Evolutionary conservation across 208 protist genomes (phyloP).

Genomic region (Leishmania aethiopica): DNA sequence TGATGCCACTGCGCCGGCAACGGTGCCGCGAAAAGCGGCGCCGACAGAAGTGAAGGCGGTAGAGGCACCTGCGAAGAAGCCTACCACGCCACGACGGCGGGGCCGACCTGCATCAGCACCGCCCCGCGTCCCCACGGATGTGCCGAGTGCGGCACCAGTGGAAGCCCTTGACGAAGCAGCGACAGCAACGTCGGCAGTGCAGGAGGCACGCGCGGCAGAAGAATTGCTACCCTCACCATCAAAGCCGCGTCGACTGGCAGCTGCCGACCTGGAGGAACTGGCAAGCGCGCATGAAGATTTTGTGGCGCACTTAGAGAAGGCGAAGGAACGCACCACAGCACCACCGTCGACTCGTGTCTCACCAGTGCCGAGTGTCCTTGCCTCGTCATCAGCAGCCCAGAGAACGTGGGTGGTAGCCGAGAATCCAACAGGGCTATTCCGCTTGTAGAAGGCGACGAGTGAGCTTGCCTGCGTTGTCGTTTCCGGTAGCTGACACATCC

Average conservation of each 20-base stretch:
- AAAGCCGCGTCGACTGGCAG: neutral
- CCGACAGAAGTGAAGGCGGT: neutral
- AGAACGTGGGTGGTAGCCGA: conserved; percentile 25
- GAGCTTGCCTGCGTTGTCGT: neutral
- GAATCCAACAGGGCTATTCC: conserved; percentile 34
- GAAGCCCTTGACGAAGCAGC: neutral
- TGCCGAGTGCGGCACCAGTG: neutral
- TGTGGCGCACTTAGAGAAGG: conserved; percentile 30
- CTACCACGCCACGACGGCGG: neutral
- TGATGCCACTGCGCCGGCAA: neutral
- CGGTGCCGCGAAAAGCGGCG: neutral
- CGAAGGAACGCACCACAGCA: conserved; percentile 13
- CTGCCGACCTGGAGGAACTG: conserved; percentile 7
- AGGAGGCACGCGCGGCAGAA: no score
- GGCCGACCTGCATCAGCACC: neutral
- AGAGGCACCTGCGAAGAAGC: neutral
- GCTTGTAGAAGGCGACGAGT: conserved; percentile 14
- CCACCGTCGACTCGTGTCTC: neutral
- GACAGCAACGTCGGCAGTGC: neutral
- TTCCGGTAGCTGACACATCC: neutral
- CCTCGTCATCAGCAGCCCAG: neutral
- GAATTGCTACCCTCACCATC: neutral
- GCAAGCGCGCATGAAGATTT: conserved; percentile 24
- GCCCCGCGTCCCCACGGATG: neutral
- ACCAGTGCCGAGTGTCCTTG: neutral